These are phyloP conservation scores for Pythium monospermum DNA, from an alignment of 352 stramenopile species.

Conservation along the genomic window DNA sequence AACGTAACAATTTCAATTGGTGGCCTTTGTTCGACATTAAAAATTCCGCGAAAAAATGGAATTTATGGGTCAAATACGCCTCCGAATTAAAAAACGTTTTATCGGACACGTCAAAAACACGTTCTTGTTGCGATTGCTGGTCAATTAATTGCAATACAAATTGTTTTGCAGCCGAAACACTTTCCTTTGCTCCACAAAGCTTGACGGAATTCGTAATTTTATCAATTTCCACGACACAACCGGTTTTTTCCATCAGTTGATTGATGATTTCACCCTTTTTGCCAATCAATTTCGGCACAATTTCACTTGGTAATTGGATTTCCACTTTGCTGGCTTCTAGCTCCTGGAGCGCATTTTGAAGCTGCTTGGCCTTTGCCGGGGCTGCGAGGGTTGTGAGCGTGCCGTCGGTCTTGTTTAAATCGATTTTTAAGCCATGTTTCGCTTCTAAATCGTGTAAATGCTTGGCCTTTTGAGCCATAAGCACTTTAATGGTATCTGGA, in stretches of 20 bases:
- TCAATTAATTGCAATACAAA: slow-evolving; percentile 61
- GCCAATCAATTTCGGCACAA: slow-evolving; percentile 79
- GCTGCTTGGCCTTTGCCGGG: slow-evolving; percentile 38
- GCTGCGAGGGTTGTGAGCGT: slow-evolving; percentile 52
- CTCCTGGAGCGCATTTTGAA: slow-evolving; percentile 53
- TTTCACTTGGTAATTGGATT: slow-evolving; percentile 58
- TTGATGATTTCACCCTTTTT: slow-evolving; percentile 85
- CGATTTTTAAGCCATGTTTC: slow-evolving; percentile 51
- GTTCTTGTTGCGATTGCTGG: slow-evolving; percentile 57
- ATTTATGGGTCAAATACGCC: slow-evolving; percentile 52
- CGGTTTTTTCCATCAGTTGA: slow-evolving; percentile 78
- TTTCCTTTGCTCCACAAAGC: slow-evolving; percentile 56
- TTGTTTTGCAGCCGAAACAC: slow-evolving; percentile 42
- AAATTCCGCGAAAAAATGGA: slow-evolving; percentile 76
- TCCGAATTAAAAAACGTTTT: slow-evolving; percentile 30
- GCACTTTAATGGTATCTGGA: slow-evolving; percentile 69
- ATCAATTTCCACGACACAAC: slow-evolving; percentile 71
- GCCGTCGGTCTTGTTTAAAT: slow-evolving; percentile 66
- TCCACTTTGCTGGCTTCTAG: slow-evolving; percentile 49
- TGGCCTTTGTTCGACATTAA: slow-evolving; percentile 72
- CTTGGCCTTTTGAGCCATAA: slow-evolving; percentile 74
- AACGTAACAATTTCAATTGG: slow-evolving; percentile 58
- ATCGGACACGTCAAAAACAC: slow-evolving; percentile 43
- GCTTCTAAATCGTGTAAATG: slow-evolving; percentile 65
- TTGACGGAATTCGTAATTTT: slow-evolving; percentile 66